phyloP scores from a whole-genome alignment of 2,329 filamentous ascomycete species.

The Trichoderma breve region DNA sequence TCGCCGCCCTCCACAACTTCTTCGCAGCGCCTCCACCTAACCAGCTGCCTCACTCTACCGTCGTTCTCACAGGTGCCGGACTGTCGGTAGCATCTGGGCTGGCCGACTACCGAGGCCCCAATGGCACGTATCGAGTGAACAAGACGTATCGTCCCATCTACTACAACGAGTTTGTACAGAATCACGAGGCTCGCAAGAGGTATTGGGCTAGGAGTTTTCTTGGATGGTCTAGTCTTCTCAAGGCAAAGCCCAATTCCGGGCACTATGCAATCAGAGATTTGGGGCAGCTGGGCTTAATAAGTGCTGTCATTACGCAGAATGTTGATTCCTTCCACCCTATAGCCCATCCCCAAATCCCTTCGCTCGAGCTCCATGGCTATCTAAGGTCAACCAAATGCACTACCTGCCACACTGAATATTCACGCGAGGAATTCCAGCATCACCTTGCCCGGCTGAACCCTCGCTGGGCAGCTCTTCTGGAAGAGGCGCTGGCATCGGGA shows the following conservation, averaged over 20 bases:
- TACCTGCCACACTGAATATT: conserved; percentile 69
- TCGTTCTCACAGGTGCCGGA: conserved; percentile 73
- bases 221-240: conserved; percentile 80
- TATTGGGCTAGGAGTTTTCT: conserved; percentile 97
- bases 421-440: conserved; percentile 71
- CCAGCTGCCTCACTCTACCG: conserved; percentile 47
- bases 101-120: conserved; percentile 84
- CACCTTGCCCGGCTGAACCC: conserved; percentile 79
- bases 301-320: conserved; percentile 86
- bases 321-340: conserved; percentile 88
- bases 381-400: conserved; percentile 78
- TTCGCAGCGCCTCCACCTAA: conserved; percentile 59
- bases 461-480: conserved; percentile 75
- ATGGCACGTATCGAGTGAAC: conserved; percentile 91
- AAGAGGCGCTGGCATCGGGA: conserved; percentile 67
- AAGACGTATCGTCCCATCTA: conserved; percentile 89
- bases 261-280: conserved; percentile 77
- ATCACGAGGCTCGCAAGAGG: conserved; percentile 80
- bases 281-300: conserved; percentile 68
- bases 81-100: conserved; percentile 91
- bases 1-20: conserved; percentile 75
- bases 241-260: conserved; percentile 73
- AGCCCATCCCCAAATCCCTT: conserved; percentile 72
- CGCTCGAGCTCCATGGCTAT: conserved; percentile 88
- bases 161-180: conserved; percentile 80